Evolutionary conservation across 106 monocot genomes (phyloP).

Genomic region (Allium sativum): DNA sequence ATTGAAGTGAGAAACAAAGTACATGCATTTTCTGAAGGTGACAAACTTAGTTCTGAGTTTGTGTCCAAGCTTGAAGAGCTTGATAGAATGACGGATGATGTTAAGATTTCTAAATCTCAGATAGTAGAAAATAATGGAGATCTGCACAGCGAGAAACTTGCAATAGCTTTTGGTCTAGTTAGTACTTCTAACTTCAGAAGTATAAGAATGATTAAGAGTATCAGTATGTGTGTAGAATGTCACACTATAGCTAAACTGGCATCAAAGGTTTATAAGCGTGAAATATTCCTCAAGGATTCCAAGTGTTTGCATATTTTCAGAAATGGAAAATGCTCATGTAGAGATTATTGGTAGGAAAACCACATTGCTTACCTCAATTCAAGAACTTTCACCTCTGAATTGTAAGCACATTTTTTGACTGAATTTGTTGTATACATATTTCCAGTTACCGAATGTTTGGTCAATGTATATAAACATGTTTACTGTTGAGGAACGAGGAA

Average conservation of each 20-base stretch:
- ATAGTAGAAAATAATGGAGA: constrained; percentile 33
- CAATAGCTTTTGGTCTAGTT: constrained; percentile 45
- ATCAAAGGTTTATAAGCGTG: constrained; percentile 29
- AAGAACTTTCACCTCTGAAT: no score
- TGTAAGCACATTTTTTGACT: no score
- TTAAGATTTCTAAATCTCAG: constrained; percentile 24
- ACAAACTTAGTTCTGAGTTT: constrained; percentile 1
- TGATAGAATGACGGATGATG: constrained; percentile 8
- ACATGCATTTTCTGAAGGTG: constrained; percentile 32
- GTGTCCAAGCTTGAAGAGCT: constrained; percentile 23
- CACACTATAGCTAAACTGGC: constrained; percentile 51
- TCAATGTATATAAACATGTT: no score
- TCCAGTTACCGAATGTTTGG: no score
- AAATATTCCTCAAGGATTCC: constrained; percentile 72
- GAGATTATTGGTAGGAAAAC: constrained; percentile 61
- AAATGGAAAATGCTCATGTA: constrained; percentile 76
- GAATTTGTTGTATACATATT: no score
- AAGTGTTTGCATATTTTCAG: constrained; percentile 66
- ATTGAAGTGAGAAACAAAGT: constrained; percentile 37
- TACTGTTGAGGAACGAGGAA: no score
- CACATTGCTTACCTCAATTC: no score
- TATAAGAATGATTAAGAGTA: constrained; percentile 59
- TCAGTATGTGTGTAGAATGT: constrained; percentile 50
- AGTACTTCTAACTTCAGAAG: constrained; percentile 15
- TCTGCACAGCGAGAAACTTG: constrained; percentile 65